Evolutionary conservation across 73 alveolate genomes (phyloP).

Genomic region (Stentor coeruleus): DNA sequence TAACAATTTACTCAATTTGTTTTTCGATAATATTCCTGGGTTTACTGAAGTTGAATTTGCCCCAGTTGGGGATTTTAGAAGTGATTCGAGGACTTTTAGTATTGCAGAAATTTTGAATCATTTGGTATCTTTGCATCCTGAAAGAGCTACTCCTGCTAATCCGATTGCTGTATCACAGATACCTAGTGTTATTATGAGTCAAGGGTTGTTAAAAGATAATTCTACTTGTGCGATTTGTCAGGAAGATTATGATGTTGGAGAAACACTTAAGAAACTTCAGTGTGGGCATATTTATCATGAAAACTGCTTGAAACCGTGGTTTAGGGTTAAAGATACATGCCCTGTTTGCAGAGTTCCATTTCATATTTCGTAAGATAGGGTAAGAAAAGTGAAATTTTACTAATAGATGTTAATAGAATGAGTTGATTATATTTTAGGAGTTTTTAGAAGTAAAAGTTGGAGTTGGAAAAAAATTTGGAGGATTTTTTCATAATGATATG

Average conservation of each 20-base stretch:
- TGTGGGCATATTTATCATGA: conserved; percentile 90
- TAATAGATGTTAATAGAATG: no score
- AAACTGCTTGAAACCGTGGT: conserved; percentile 84
- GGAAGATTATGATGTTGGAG: conserved; percentile 61
- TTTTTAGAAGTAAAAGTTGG: no score
- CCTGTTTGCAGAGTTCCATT: conserved; percentile 91
- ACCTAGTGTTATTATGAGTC: background rate
- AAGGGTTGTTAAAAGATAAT: background rate
- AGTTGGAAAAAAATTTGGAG: no score
- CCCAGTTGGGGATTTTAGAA: background rate
- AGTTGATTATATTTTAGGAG: no score
- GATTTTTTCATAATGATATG: no score
- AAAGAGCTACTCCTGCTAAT: background rate
- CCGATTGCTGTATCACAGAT: background rate
- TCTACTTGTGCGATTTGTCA: conserved; percentile 75
- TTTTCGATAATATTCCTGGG: background rate
- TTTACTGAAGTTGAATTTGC: background rate
- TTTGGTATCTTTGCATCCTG: background rate
- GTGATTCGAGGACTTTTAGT: background rate
- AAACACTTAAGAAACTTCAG: conserved; percentile 77
- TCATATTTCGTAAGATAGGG: no score
- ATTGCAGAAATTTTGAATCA: background rate
- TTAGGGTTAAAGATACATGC: conserved; percentile 67
- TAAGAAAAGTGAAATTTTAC: no score
- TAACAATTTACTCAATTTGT: no score